A percentile compares a stretch with the other conserved stretches of the same genome.
These are phyloP conservation scores for Saururus chinensis DNA, from an alignment of 164 flowering plant genomes.

Conservation along the genomic window DNA sequence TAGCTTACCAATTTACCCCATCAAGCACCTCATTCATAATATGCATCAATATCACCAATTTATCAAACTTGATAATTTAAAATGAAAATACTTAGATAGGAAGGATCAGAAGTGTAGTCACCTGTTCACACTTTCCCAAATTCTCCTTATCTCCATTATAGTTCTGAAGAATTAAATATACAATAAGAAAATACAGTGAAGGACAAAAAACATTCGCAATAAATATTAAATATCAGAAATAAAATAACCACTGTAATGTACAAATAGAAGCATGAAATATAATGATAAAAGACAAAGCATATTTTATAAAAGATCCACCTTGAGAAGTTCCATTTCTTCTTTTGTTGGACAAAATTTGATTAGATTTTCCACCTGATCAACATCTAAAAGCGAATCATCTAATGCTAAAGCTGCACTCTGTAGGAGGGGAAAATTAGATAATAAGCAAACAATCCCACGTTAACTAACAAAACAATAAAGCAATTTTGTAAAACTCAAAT, in stretches of 20 bases:
- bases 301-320: conserved; percentile 36
- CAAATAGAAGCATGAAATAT: neutral
- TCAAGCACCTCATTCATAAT: too few relatives aligned
- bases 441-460: neutral
- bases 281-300: neutral
- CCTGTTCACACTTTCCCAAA: conserved; percentile 96
- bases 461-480: neutral
- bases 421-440: conserved; percentile 3
- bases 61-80: too few relatives aligned
- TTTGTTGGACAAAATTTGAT: conserved; percentile 94
- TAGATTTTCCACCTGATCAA: conserved; percentile 94
- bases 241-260: too few relatives aligned
- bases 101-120: conserved; percentile 12
- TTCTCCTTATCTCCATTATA: conserved; percentile 36
- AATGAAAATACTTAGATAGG: conserved; percentile 2
- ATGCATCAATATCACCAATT: too few relatives aligned
- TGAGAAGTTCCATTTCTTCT: conserved; percentile 96
- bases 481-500: neutral
- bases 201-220: neutral
- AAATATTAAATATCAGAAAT: neutral
- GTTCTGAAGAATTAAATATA: neutral
- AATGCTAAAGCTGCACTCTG: conserved; percentile 91
- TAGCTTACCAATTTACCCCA: too few relatives aligned
- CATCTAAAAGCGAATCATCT: conserved; percentile 88
- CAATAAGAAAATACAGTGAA: too few relatives aligned